Percentiles rank a stretch among this genome's conserved stretches.
These are phyloP conservation scores for Rhizopus delemar DNA, from an alignment of 371 early-diverging fungal species.

Conservation along the genomic window DNA sequence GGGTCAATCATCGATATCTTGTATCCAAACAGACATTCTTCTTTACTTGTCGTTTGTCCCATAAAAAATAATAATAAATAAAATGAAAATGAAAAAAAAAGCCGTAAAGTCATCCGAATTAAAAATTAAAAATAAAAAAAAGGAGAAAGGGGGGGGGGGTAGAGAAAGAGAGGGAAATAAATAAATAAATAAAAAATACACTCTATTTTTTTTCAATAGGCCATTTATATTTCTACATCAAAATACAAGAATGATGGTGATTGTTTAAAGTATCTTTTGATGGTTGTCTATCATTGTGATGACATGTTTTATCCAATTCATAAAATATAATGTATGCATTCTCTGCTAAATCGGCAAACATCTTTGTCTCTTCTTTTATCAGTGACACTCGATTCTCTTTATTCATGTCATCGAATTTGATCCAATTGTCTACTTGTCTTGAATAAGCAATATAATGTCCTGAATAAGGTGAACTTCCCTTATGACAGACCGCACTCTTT, in stretches of 20 bases:
- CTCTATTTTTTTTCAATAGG: background rate
- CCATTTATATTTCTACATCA: background rate
- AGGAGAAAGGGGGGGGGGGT: background rate
- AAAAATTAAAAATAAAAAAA: background rate
- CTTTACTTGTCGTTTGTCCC: conserved; percentile 7
- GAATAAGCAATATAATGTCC: conserved; percentile 63
- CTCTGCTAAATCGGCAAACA: conserved; percentile 45
- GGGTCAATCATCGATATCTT: background rate
- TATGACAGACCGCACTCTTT: conserved; percentile 59
- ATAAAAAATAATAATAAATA: background rate
- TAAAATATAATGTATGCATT: conserved; percentile 64
- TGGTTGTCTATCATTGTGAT: conserved; percentile 5
- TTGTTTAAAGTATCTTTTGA: background rate
- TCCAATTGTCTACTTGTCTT: conserved; percentile 18
- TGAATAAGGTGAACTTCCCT: conserved; percentile 42
- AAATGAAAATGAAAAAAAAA: background rate
- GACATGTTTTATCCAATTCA: conserved; percentile 51
- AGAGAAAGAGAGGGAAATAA: background rate
- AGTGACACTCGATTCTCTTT: conserved; percentile 26
- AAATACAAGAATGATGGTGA: conserved; percentile 8
- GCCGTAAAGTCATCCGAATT: conserved; percentile 1
- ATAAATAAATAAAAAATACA: background rate
- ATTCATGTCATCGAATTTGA: conserved; percentile 44
- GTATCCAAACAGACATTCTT: background rate
- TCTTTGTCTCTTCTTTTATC: conserved; percentile 17